phyloP scores from a whole-genome alignment of 2,329 filamentous ascomycete species.

The Alternaria arbusti region DNA sequence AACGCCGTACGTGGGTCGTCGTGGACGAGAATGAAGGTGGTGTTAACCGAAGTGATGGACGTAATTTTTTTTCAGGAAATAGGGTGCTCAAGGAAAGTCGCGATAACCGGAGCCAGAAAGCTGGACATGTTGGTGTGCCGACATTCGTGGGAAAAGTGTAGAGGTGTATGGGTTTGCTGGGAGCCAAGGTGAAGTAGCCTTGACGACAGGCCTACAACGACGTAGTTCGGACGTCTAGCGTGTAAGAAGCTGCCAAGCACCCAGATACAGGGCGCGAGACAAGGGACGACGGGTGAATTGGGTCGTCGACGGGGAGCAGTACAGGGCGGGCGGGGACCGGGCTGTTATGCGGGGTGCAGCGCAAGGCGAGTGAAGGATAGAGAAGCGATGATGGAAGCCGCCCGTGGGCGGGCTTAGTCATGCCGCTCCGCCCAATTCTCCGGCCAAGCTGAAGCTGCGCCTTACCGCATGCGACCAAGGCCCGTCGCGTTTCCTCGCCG shows the following conservation, averaged over 20 bases:
- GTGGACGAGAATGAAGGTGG: slow-evolving; percentile 38
- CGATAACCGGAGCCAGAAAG: slow-evolving; percentile 53
- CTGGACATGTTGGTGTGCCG: slow-evolving; percentile 58
- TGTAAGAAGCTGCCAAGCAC: slow-evolving; percentile 15
- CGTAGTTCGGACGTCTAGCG: slow-evolving; percentile 18
- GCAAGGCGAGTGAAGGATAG: slow-evolving; percentile 20
- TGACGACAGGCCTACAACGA: slow-evolving; percentile 15
- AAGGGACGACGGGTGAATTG: slow-evolving; percentile 24
- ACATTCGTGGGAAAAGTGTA: slow-evolving; percentile 47
- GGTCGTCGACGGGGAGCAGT: slow-evolving; percentile 15
- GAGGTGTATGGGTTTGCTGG: slow-evolving; percentile 19
- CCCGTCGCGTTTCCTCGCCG: slow-evolving; percentile 12
- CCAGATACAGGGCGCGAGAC: slow-evolving; percentile 12
- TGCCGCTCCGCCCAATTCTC: slow-evolving; percentile 19
- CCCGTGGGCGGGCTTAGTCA: slow-evolving; percentile 17
- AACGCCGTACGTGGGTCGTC: slow-evolving; percentile 31
- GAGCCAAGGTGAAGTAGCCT: slow-evolving; percentile 21
- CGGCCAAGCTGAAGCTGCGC: slow-evolving; percentile 12
- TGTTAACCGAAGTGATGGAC: slow-evolving; percentile 32
- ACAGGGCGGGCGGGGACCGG: slow-evolving; percentile 14
- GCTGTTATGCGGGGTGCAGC: slow-evolving; percentile 16
- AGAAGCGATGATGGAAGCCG: slow-evolving; percentile 21
- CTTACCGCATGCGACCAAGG: slow-evolving; percentile 5
- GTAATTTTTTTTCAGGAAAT: slow-evolving; percentile 49
- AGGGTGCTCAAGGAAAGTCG: slow-evolving; percentile 60